phyloP scores from a whole-genome alignment of 202 grass and related monocot species.

The Schoenoplectus tabernaemontani region DNA sequence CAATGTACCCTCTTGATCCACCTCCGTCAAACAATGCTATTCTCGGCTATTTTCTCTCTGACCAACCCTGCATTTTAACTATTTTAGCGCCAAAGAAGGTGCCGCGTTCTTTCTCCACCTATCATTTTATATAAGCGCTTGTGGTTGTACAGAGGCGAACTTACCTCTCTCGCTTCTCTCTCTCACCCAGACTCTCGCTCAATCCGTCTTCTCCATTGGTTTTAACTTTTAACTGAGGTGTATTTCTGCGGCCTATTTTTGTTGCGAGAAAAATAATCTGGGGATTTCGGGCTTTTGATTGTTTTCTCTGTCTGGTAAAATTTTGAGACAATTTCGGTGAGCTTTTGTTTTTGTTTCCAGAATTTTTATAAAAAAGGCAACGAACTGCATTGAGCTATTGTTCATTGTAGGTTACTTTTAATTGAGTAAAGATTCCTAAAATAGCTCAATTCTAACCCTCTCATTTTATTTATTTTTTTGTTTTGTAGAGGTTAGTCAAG shows the following conservation, averaged over 20 bases:
- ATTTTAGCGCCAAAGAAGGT: conserved; percentile 17
- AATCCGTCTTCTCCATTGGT: not conserved
- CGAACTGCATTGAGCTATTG: not conserved
- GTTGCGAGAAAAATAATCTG: not conserved
- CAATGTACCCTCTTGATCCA: not conserved
- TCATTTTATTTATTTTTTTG: no score
- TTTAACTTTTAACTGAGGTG: conserved; percentile 10
- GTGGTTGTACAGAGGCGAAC: not conserved
- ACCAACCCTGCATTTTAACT: not conserved
- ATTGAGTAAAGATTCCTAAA: not conserved
- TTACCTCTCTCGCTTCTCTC: not conserved
- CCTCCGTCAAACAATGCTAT: not conserved
- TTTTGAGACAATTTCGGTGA: not conserved
- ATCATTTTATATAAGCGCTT: not conserved
- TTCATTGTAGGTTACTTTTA: not conserved
- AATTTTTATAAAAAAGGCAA: not conserved
- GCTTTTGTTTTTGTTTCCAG: not conserved
- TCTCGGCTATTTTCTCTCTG: no score
- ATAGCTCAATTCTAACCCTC: not conserved
- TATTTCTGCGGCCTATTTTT: not conserved
- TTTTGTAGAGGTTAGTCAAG: conserved; percentile 18
- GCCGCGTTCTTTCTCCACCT: conserved; percentile 22
- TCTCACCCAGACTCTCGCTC: not conserved
- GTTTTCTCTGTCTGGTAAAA: not conserved
- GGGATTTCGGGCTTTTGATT: not conserved